These are phyloP conservation scores for Bretschneidera sinensis DNA, from an alignment of 345 rosid genomes.

Conservation along the genomic window DNA sequence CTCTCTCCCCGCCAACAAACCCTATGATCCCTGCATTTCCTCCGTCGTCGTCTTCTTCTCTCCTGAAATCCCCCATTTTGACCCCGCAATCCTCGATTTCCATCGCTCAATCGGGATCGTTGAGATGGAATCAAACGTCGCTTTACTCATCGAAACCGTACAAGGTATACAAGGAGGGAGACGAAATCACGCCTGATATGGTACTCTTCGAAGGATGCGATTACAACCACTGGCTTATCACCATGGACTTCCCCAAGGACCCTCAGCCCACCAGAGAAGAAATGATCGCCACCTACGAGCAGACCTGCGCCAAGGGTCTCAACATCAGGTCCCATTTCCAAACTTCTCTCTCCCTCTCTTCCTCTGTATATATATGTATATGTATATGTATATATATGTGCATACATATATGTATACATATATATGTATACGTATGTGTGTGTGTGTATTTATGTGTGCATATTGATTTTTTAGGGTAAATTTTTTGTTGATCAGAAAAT, in stretches of 20 bases:
- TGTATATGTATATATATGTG: too few species aligned
- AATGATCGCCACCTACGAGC: conserved; percentile 72
- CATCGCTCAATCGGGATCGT: conserved; percentile 19
- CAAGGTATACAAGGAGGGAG: conserved; percentile 56
- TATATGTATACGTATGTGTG: too few species aligned
- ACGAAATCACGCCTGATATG: conserved; percentile 67
- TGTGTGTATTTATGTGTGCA: too few species aligned
- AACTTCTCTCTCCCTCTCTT: not conserved
- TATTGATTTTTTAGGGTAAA: too few species aligned
- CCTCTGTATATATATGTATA: not conserved
- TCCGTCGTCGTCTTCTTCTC: not conserved
- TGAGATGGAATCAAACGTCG: conserved; percentile 14
- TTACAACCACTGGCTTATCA: conserved; percentile 90
- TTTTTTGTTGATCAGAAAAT: too few species aligned
- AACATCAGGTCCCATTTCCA: conserved; percentile 48
- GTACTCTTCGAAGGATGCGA: conserved; percentile 84
- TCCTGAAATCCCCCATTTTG: not conserved
- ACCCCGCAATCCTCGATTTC: conserved; percentile 19
- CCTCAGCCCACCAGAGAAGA: conserved; percentile 50
- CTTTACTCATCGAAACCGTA: conserved; percentile 28
- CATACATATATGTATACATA: too few species aligned
- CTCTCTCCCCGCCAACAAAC: conserved; percentile 17
- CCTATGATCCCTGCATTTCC: not conserved
- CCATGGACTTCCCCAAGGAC: conserved; percentile 69
- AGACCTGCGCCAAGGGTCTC: conserved; percentile 81